Evolutionary conservation across 192 early-diverging fungal species (phyloP), one percentile per base, ranked within the genome.

Genomic region (Funneliformis geosporum): DNA sequence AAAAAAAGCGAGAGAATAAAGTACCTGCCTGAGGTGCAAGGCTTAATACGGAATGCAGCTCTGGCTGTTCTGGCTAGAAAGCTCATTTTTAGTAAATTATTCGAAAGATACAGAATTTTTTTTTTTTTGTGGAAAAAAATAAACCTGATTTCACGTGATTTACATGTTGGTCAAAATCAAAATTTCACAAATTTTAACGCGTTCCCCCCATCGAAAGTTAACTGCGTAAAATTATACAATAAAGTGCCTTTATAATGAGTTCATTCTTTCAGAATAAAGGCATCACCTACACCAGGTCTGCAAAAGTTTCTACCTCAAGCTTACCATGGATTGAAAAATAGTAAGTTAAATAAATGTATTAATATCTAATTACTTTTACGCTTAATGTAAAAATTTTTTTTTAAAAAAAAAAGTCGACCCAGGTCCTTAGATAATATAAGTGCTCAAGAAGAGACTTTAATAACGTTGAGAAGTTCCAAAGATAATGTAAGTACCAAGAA

Each of bases 301-400:
- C 50, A 55, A 55, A 55, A 21, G 50, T 21, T 55, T 55, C 18
- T 55, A 55, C 0, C 7, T 55, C 16, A 2, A 18, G 5, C 50
- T 55, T 55, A 59, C 95, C 93, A 65, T 95, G 96, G 96, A 91
- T 98, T 43, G 96, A 98, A 83, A 96, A 97, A 86, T 98, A 98
- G 89, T 90, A 83, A 82, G 84, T 83, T 39, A 8, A 16, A 42
- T 65, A 16, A 40, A 18, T 39, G n/a, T 4, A 23, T 80, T 55
- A 16, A 39, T 61, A 44, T 5, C 6, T 33, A 33, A 14, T 70
- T 79, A 27, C 33, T 16, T 3, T 38, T 23, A 21, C 55, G 16
- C 76, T 75, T 18, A 33, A 33, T 33, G 2, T 33, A 33, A 33
- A 60, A 28, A 60, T 60, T 66, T 72, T 27, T 61, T 62, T 40